These are phyloP conservation scores for Psilocybe tampanensis DNA, from an alignment of 768 basidiomycete genomes.

Conservation along the genomic window DNA sequence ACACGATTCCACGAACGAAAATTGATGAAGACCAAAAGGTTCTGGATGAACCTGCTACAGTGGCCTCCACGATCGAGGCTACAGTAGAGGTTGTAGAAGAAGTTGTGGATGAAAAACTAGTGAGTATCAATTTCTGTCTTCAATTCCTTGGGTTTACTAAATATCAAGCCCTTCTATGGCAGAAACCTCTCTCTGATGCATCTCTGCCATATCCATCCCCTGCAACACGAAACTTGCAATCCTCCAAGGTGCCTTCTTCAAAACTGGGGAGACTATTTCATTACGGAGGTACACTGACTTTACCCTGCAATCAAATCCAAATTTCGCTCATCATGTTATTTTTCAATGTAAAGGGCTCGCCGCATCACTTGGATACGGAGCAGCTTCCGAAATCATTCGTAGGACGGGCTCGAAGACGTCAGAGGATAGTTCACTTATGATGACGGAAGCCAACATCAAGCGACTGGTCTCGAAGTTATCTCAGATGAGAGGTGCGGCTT, in stretches of 20 bases:
- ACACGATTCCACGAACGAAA: neutral
- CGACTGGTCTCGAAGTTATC: conserved; percentile 92
- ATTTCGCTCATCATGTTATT: neutral
- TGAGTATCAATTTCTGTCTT: neutral
- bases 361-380: conserved; percentile 86
- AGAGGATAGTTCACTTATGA: conserved; percentile 55
- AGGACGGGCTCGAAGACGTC: conserved; percentile 52
- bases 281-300: conserved; percentile 70
- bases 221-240: conserved; percentile 53
- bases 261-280: conserved; percentile 89
- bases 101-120: neutral
- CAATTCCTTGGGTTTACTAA: neutral
- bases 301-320: neutral
- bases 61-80: neutral
- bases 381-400: conserved; percentile 83
- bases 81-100: neutral
- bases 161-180: neutral
- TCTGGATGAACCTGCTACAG: neutral
- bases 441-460: conserved; percentile 90
- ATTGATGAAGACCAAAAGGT: too few species aligned
- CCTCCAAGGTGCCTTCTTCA: conserved; percentile 91
- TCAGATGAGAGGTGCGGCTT: conserved; percentile 93
- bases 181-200: neutral
- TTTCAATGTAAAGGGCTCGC: conserved; percentile 67
- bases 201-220: conserved; percentile 10